A percentile compares a stretch with the other conserved stretches of the same genome.
Conservation (phyloP, 2,329 filamentous ascomycete genomes). For the Plectosphaerella plurivora region DNA sequence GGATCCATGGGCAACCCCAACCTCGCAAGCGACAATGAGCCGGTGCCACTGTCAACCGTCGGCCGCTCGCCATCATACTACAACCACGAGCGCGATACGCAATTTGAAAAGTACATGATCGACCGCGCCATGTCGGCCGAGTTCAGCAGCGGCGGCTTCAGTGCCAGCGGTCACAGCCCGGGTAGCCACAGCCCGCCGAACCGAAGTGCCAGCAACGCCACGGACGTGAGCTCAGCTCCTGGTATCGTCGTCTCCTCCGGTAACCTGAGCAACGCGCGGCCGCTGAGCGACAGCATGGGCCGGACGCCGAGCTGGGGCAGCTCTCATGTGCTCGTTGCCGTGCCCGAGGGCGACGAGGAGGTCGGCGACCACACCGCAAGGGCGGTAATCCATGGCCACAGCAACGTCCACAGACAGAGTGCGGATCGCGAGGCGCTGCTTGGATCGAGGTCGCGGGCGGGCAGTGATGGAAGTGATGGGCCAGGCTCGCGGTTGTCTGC, state of each 20-base stretch:
- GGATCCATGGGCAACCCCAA: constrained; percentile 7
- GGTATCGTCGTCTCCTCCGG: constrained; percentile 16
- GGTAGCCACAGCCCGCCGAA: constrained; percentile 7
- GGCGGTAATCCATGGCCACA: constrained; percentile 7
- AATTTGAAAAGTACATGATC: constrained; percentile 21
- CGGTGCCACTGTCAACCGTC: neutral
- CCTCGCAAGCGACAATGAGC: neutral
- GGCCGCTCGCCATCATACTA: constrained; percentile 10
- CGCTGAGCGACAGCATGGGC: constrained; percentile 15
- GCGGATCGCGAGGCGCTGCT: constrained; percentile 24
- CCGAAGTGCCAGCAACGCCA: constrained; percentile 19
- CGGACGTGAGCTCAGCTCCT: constrained; percentile 5
- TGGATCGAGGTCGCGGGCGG: constrained; percentile 1
- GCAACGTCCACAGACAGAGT: constrained; percentile 10
- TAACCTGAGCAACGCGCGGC: constrained; percentile 9
- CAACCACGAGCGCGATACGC: constrained; percentile 20
- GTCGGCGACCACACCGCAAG: constrained; percentile 10
- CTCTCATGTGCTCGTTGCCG: constrained; percentile 30
- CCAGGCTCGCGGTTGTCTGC: neutral
- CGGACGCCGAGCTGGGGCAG: constrained; percentile 29
- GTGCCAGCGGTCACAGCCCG: constrained; percentile 5
- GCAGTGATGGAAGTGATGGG: neutral
- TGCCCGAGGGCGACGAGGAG: constrained; percentile 32
- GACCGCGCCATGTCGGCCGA: constrained; percentile 26
- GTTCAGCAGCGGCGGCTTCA: constrained; percentile 16